Percentiles rank a stretch among this genome's conserved stretches.
Conservation (phyloP, 495 filamentous ascomycete genomes). For the Lepraria neglecta region DNA sequence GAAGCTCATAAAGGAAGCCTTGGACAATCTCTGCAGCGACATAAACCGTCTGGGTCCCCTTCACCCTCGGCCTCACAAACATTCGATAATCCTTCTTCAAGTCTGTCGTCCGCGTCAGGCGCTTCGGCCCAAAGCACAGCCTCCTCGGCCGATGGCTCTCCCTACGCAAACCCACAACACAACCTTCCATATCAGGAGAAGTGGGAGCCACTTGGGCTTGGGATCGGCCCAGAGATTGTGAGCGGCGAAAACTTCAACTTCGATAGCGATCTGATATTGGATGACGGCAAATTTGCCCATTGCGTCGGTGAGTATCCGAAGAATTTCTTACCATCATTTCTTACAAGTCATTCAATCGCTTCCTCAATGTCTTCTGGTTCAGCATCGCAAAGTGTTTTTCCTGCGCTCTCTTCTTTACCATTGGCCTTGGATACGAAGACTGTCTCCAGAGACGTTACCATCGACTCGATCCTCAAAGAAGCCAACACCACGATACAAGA, state of each 20-base stretch:
- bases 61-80: conserved; percentile 26
- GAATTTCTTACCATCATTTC: conserved; percentile 28
- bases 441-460: conserved; percentile 26
- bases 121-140: conserved; percentile 63
- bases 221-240: conserved; percentile 61
- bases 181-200: conserved; percentile 49
- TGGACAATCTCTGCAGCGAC: conserved; percentile 11
- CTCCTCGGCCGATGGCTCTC: conserved; percentile 78
- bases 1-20: conserved; percentile 17
- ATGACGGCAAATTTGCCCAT: conserved; percentile 55
- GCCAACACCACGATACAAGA: conserved; percentile 29
- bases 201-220: conserved; percentile 60
- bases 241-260: conserved; percentile 54
- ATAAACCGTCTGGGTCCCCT: conserved; percentile 27
- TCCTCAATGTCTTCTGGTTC: conserved; percentile 33
- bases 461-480: conserved; percentile 32
- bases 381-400: conserved; percentile 25
- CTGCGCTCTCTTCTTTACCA: conserved; percentile 26
- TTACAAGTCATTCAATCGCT: conserved; percentile 14
- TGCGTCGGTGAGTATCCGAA: conserved; percentile 75
- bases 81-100: conserved; percentile 46
- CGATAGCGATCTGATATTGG: conserved; percentile 48
- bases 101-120: conserved; percentile 66
- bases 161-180: conserved; percentile 59
- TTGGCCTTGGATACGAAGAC: conserved; percentile 17